A percentile compares a stretch with the other conserved stretches of the same genome.
phyloP scores from a whole-genome alignment of 495 filamentous ascomycete genomes.

The Annulohypoxylon bovei region DNA sequence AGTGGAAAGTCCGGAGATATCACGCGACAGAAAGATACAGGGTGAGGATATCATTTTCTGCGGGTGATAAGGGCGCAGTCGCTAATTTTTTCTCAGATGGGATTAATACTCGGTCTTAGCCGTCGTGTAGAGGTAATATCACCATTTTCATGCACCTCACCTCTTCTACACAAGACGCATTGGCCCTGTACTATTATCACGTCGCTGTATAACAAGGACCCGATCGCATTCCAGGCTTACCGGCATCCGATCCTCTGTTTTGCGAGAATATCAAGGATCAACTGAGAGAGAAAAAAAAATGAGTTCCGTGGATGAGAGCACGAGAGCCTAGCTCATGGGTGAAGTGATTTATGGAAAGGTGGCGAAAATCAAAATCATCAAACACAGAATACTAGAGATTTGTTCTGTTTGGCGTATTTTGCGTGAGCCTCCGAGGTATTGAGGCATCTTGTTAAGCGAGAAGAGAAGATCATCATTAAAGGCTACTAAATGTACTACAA shows the following conservation, averaged over 20 bases:
- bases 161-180: slow-evolving; percentile 6
- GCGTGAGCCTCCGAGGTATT: not conserved
- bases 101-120: slow-evolving; percentile 14
- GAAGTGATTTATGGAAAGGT: not conserved
- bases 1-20: slow-evolving; percentile 73
- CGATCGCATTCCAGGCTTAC: slow-evolving; percentile 4
- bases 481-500: not conserved
- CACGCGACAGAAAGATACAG: slow-evolving; percentile 81
- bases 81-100: slow-evolving; percentile 28
- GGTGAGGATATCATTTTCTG: slow-evolving; percentile 60
- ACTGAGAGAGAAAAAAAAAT: not conserved
- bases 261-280: not conserved
- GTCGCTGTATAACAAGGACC: slow-evolving; percentile 20
- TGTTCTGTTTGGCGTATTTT: not conserved
- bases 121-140: not conserved
- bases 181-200: slow-evolving; percentile 22
- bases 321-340: not conserved
- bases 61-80: not conserved
- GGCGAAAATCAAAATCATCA: not conserved
- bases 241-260: not conserved
- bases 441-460: not conserved
- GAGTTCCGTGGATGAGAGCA: not conserved
- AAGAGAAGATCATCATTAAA: not conserved
- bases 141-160: not conserved
- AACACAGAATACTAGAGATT: not conserved